Evolutionary conservation across 306 rosid species (phyloP).

Genomic region (Acacia crassicarpa): DNA sequence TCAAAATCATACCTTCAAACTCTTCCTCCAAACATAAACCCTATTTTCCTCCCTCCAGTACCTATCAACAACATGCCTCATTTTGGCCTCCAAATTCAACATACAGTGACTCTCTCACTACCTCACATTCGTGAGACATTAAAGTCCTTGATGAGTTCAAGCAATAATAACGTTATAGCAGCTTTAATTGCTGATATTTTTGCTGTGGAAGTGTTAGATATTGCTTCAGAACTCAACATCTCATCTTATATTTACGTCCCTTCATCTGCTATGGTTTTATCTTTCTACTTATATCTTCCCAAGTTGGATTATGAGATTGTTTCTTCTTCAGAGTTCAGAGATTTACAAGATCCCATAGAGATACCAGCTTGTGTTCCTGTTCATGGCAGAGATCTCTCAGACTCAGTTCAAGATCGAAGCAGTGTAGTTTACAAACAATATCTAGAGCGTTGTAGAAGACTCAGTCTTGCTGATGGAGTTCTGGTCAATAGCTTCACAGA

Average conservation of each 20-base stretch:
- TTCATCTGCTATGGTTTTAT: not conserved
- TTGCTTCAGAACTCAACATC: conserved; percentile 1
- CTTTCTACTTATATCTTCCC: not conserved
- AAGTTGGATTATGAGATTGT: not conserved
- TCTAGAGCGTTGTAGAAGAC: conserved; percentile 15
- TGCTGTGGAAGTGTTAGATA: not conserved
- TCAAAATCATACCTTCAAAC: conserved; percentile 1
- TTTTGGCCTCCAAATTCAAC: not conserved
- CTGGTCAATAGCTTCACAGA: conserved; percentile 35
- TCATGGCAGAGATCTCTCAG: conserved; percentile 28
- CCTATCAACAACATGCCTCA: not conserved
- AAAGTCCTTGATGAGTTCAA: not conserved
- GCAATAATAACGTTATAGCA: not conserved
- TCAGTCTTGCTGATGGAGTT: conserved; percentile 13
- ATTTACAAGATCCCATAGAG: not conserved
- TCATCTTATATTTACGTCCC: conserved; percentile 14
- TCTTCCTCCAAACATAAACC: not conserved
- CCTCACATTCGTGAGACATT: not conserved
- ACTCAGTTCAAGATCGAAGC: conserved; percentile 12
- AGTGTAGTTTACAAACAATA: not conserved
- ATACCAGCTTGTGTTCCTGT: conserved; percentile 39
- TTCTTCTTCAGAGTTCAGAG: conserved; percentile 15
- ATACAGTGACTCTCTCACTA: not conserved
- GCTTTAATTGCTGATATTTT: conserved; percentile 23
- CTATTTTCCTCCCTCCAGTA: not conserved